A percentile compares a stretch with the other conserved stretches of the same genome.
Evolutionary conservation across 2,329 filamentous ascomycete species (phyloP).

Genomic region (Xylaria digitata): DNA sequence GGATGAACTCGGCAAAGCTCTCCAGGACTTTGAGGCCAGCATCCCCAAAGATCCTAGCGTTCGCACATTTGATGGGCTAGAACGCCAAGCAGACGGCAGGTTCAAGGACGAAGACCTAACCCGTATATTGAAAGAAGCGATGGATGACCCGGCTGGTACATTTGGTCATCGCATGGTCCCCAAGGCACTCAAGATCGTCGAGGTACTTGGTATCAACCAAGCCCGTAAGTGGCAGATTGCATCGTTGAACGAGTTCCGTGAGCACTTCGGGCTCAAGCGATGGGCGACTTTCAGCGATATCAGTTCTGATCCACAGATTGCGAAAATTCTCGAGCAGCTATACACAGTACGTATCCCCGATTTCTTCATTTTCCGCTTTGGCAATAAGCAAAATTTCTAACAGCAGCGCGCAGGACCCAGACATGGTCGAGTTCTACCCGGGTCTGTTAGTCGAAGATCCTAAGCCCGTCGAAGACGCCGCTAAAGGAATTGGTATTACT

Average conservation of each 20-base stretch:
- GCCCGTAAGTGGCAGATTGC: slow-evolving; percentile 70
- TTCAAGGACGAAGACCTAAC: slow-evolving; percentile 70
- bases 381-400: not conserved
- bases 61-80: slow-evolving; percentile 61
- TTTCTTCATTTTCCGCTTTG: not conserved
- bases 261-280: slow-evolving; percentile 69
- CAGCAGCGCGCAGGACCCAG: slow-evolving; percentile 57
- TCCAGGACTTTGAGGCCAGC: slow-evolving; percentile 52
- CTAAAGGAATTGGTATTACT: slow-evolving; percentile 63
- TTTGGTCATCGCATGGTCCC: slow-evolving; percentile 71
- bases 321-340: slow-evolving; percentile 65
- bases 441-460: slow-evolving; percentile 72
- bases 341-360: slow-evolving; percentile 56
- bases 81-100: slow-evolving; percentile 61
- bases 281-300: slow-evolving; percentile 69
- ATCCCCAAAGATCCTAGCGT: slow-evolving; percentile 57
- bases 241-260: slow-evolving; percentile 72
- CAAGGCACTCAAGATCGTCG: slow-evolving; percentile 67
- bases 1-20: slow-evolving; percentile 40
- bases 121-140: slow-evolving; percentile 65
- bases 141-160: slow-evolving; percentile 69
- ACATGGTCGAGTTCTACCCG: slow-evolving; percentile 76
- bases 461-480: slow-evolving; percentile 63
- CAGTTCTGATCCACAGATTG: slow-evolving; percentile 67
- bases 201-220: slow-evolving; percentile 71